Conservation (phyloP, 2,329 filamentous ascomycete genomes). For the Dothistroma septosporum region DNA sequence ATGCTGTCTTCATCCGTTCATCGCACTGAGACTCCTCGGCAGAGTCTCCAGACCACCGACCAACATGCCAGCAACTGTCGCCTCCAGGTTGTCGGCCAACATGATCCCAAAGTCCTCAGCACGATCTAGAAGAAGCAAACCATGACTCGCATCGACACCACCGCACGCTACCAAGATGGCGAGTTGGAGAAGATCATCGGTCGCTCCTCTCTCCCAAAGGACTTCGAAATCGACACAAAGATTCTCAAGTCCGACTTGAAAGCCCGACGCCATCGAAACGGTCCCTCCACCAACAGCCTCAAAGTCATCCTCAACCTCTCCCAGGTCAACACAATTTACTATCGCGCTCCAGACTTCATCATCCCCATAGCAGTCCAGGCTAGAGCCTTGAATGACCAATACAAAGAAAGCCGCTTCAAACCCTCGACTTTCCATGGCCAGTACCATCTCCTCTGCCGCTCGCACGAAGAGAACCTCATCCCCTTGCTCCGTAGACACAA, state of each 20-base stretch:
- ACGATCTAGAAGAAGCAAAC: neutral
- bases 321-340: constrained; percentile 33
- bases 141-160: constrained; percentile 26
- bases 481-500: constrained; percentile 39
- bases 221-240: constrained; percentile 18
- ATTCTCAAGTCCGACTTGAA: constrained; percentile 2
- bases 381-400: constrained; percentile 41
- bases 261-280: constrained; percentile 8
- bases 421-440: constrained; percentile 46
- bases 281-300: constrained; percentile 11
- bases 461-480: constrained; percentile 41
- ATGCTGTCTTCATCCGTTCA: neutral
- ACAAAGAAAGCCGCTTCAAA: constrained; percentile 41
- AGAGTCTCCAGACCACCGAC: neutral
- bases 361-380: constrained; percentile 40
- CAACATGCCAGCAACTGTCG: neutral
- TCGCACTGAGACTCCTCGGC: neutral
- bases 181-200: constrained; percentile 39
- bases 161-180: constrained; percentile 33
- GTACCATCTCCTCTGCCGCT: constrained; percentile 45
- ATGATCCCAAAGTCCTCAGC: neutral
- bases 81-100: constrained; percentile 7
- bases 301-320: constrained; percentile 17
- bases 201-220: constrained; percentile 11
- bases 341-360: constrained; percentile 41